Base-by-base conservation (phyloP, 768 basidiomycete species). In the Brasilioporus rufonigricans region DNA sequence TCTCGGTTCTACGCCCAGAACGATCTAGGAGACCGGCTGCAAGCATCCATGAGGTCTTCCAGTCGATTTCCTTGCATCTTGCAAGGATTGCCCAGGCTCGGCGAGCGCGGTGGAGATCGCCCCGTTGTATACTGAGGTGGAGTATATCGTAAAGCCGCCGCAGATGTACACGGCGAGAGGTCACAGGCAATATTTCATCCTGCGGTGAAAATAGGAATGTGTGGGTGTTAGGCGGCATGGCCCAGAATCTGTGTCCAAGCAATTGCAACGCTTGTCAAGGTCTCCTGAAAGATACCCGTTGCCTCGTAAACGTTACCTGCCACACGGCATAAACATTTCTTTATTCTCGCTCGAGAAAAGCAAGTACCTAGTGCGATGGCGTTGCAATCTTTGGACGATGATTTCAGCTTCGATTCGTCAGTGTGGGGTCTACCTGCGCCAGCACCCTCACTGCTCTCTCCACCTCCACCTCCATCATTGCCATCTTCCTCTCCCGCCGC, bases 51-150 rank as follows among this genome's bases (percentile, higher is more conserved):
- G 89, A 76, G 11, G 73, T 62, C 66, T 74, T 83, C 89, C 90
- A 93, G 58, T 84, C 71, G 2, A 91, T 71, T 74, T 93, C 91
- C 62, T 85, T 85, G 69, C 91, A 93, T 51, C 85, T 81, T 12
- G 80, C 76, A 21, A 93, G 80, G 35, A 93, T 84, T 23, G 80
- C 73, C 88, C 91, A 93, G 8, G 86, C 86, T 55, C 80, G 77
- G 51, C 72, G 78, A 24, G 92, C 91, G 38, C 86, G 77, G 41
- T 66, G 63, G 52, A 82, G 71, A 69, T 93, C 88, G 41, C 77
- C 76, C 18, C 84, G 80, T 43, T 89, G 87, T 29, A 93, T 73
- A 60, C 77, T 84, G 38, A 92, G 71, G 44, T 91, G 82, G 24
- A 93, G 70, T 16, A 93, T 63, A 71, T 93, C 91, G 64, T 82